These are phyloP conservation scores for Pycnococcus provasolii DNA, from an alignment of 139 green algal genomes.

Conservation along the genomic window DNA sequence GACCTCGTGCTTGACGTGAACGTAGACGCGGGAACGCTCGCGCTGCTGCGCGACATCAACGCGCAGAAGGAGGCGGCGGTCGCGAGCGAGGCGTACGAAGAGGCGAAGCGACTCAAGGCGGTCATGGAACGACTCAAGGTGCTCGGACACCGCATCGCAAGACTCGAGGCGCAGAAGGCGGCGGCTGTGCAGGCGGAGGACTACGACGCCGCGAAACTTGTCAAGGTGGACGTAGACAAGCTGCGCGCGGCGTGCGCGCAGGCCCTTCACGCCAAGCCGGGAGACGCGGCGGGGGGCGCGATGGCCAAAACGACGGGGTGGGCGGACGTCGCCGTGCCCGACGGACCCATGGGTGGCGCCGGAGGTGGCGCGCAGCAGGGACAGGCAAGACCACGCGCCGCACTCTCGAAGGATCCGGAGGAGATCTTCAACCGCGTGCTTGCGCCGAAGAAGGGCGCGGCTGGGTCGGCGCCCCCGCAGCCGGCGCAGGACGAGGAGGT, in stretches of 20 bases:
- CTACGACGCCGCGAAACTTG: constrained; percentile 31
- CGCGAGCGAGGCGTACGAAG: constrained; percentile 82
- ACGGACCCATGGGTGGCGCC: not conserved
- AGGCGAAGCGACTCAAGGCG: constrained; percentile 74
- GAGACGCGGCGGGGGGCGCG: not conserved
- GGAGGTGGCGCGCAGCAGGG: not conserved
- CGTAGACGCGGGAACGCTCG: constrained; percentile 54
- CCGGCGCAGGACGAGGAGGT: not conserved
- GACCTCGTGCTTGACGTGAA: constrained; percentile 58
- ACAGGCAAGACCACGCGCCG: not conserved
- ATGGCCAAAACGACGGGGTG: not conserved
- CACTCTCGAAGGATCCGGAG: constrained; percentile 32
- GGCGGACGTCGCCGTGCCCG: not conserved
- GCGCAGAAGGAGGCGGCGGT: constrained; percentile 65
- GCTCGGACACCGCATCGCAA: constrained; percentile 23
- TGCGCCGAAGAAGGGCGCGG: not conserved
- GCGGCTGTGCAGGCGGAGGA: constrained; percentile 30
- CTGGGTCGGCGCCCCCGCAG: not conserved
- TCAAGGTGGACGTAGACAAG: constrained; percentile 56
- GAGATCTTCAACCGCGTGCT: constrained; percentile 51
- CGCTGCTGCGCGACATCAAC: constrained; percentile 16
- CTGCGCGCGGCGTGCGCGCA: constrained; percentile 34
- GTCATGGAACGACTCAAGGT: constrained; percentile 51
- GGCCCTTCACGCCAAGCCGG: not conserved
- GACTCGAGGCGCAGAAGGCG: constrained; percentile 32